Conservation (phyloP, 179 eudicot genomes). For the Beta corolliflora region DNA sequence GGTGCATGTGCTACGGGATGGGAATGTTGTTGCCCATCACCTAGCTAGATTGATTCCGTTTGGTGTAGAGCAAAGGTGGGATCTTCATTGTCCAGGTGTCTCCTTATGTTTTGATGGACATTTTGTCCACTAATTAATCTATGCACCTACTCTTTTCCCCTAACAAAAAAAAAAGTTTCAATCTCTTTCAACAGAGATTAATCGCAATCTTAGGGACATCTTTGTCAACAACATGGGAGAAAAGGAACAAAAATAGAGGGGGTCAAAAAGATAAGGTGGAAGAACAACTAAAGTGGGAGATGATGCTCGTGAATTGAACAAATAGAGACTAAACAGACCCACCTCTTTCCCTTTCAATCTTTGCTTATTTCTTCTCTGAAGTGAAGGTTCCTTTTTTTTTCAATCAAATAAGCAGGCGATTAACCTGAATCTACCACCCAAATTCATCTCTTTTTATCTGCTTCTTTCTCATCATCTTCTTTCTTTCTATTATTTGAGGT, state of each 20-base stretch:
- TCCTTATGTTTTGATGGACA: too few relatives aligned
- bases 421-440: too few relatives aligned
- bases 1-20: too few relatives aligned
- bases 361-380: conserved; percentile 1
- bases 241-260: neutral
- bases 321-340: neutral
- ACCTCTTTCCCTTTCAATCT: neutral
- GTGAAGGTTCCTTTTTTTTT: neutral
- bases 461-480: neutral
- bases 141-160: too few relatives aligned
- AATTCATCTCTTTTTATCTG: neutral
- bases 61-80: too few relatives aligned
- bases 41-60: too few relatives aligned
- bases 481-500: conserved; percentile 17
- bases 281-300: neutral
- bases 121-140: too few relatives aligned
- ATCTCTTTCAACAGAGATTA: too few relatives aligned
- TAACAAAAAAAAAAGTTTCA: too few relatives aligned
- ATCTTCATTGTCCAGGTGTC: too few relatives aligned
- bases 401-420: neutral
- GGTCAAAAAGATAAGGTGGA: conserved; percentile 22
- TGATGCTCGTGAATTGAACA: neutral
- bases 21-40: too few relatives aligned
- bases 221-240: neutral
- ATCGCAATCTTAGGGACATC: neutral